Base-by-base conservation (phyloP, 768 basidiomycete genomes). In the Boletus sp. region DNA sequence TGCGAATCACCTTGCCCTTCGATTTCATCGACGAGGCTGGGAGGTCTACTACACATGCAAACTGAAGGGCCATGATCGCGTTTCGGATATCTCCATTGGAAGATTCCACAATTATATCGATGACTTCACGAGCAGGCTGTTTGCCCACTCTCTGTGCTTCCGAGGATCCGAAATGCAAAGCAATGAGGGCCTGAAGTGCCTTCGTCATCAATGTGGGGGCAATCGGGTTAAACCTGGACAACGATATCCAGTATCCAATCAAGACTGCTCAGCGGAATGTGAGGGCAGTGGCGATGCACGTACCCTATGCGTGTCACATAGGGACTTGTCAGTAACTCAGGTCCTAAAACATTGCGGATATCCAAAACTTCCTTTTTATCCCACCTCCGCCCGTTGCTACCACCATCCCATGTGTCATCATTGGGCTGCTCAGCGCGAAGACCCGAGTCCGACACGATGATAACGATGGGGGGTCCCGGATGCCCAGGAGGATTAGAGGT, bases 41-140 rank as follows among this genome's bases (percentile, higher is more conserved):
- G 21, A 68, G 55, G 38, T 78, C 70, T 19, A 75, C 71, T 17
- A 81, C 69, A 67, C 79, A 96, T 1, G 86, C 83, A 64, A 99
- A 94, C 66, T 99, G 90, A 7, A 98, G 77, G 0, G 88, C 85
- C 85, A 96, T 98, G 56, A 98, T 82, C 1, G 95, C 96, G 53
- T 89, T 90, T 40, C 97, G 79, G 35, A 99, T 90, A 65, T 99
- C 97, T 0, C 97, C 97, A 63, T 89, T 88, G 4, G 90, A 80
- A 2, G 88, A 82, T 47, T 85, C 83, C 5, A 94, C 81, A 55
- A 98, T 80, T 19, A 85, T 70, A 49, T 96, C 87, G 0, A 97
- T 63, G 1, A 83, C 78, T 6, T 88, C 87, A 52, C 83, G 84
- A 0, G 85, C 75, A 0, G 84, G 85, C 7, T 72, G 70, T 13